A percentile compares a stretch with the other conserved stretches of the same genome.
phyloP scores from a whole-genome alignment of 768 basidiomycete genomes.

The Mycena floridula region DNA sequence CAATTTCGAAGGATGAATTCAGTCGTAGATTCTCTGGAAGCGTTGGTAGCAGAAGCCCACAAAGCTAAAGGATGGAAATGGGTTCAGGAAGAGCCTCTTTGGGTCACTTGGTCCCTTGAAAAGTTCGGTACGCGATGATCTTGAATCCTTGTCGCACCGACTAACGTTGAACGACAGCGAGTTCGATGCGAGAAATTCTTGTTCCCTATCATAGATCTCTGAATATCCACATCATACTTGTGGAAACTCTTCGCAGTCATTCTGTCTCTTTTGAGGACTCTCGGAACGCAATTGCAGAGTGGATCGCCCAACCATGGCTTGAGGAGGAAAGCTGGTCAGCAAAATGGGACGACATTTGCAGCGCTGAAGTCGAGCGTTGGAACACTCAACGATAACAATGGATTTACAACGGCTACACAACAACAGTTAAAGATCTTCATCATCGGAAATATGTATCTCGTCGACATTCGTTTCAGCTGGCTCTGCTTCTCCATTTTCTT shows the following conservation, averaged over 20 bases:
- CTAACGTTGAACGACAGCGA: slow-evolving; percentile 42
- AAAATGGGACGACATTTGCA: slow-evolving; percentile 75
- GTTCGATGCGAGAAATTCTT: slow-evolving; percentile 48
- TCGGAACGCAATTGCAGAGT: slow-evolving; percentile 52
- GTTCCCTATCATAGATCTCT: slow-evolving; percentile 66
- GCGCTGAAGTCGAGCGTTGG: slow-evolving; percentile 74
- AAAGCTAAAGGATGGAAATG: slow-evolving; percentile 68
- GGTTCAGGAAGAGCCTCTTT: slow-evolving; percentile 67
- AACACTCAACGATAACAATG: too few species aligned
- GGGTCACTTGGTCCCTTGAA: slow-evolving; percentile 79
- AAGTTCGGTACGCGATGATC: slow-evolving; percentile 53
- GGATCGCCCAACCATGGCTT: slow-evolving; percentile 66
- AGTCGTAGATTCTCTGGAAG: slow-evolving; percentile 60
- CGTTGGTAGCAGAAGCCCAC: slow-evolving; percentile 59
- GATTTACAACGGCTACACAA: slow-evolving; percentile 7
- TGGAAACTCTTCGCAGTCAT: slow-evolving; percentile 56
- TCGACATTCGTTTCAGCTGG: slow-evolving; percentile 53
- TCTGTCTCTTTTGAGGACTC: slow-evolving; percentile 66
- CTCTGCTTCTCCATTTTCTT: slow-evolving; percentile 19
- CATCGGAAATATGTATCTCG: slow-evolving; percentile 86
- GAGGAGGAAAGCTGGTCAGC: slow-evolving; percentile 65
- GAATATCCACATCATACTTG: slow-evolving; percentile 45
- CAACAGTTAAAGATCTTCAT: slow-evolving; percentile 51
- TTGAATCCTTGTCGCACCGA: not conserved
- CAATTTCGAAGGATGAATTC: slow-evolving; percentile 62